Evolutionary conservation across 305 asterid genomes (phyloP).

Genomic region (Solanum hybrid): DNA sequence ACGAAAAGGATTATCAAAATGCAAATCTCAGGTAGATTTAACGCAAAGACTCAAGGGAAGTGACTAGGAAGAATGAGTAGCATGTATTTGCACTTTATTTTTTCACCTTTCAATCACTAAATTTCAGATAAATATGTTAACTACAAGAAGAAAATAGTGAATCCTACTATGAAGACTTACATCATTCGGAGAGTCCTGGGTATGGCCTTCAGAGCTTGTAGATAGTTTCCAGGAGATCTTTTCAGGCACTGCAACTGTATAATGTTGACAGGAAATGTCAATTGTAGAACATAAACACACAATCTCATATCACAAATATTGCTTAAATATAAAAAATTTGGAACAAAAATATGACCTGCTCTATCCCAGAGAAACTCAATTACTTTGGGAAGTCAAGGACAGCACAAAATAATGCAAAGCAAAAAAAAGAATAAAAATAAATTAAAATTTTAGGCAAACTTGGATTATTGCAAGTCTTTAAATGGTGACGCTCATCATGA

Average conservation of each 20-base stretch:
- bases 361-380: background rate
- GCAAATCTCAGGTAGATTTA: background rate
- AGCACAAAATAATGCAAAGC: background rate
- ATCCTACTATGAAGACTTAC: constrained; percentile 33
- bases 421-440: too few relatives aligned
- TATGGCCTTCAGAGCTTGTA: constrained; percentile 83
- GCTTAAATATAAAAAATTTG: background rate
- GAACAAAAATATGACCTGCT: background rate
- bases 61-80: background rate
- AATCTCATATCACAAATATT: background rate
- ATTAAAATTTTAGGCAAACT: background rate
- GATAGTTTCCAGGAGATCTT: constrained; percentile 68
- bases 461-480: background rate
- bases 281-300: constrained; percentile 2
- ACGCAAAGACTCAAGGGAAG: background rate
- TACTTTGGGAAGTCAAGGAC: background rate
- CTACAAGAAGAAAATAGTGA: background rate
- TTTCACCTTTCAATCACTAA: background rate
- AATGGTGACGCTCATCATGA: background rate
- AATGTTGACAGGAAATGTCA: constrained; percentile 14
- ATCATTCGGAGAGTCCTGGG: constrained; percentile 98
- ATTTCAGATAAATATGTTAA: background rate
- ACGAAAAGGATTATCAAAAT: background rate
- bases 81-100: background rate
- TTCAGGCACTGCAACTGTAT: constrained; percentile 70